Conservation (phyloP, 805 yeast species). For the Candida parachauliodes region DNA sequence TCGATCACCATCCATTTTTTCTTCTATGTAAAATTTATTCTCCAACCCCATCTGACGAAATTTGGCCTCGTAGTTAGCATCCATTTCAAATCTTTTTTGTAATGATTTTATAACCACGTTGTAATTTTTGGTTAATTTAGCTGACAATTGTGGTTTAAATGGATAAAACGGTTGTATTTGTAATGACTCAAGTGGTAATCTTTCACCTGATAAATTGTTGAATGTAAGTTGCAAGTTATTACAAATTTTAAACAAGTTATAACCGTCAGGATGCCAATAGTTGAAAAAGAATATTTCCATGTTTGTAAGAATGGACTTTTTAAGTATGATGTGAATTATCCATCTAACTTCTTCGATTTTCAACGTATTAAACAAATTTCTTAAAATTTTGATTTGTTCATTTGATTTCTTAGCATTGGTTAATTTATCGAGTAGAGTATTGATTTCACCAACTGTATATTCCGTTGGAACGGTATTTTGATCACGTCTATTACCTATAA, state of each 20-base stretch:
- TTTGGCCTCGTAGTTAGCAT: constrained; percentile 14
- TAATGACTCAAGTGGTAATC: constrained; percentile 41
- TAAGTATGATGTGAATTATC: constrained; percentile 64
- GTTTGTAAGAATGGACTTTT: constrained; percentile 55
- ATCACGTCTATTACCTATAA: constrained; percentile 54
- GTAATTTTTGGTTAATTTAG: constrained; percentile 46
- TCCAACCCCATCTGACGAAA: constrained; percentile 15
- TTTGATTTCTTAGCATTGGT: constrained; percentile 20
- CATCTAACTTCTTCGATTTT: constrained; percentile 62
- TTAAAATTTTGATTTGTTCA: constrained; percentile 43
- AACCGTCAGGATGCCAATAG: constrained; percentile 79
- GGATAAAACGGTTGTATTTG: constrained; percentile 46
- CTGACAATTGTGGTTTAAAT: constrained; percentile 76
- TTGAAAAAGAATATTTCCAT: constrained; percentile 56
- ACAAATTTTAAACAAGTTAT: constrained; percentile 59
- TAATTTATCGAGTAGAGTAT: constrained; percentile 26
- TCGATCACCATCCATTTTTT: constrained; percentile 92
- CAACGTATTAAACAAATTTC: constrained; percentile 50
- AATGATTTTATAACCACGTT: constrained; percentile 47
- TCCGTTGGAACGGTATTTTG: constrained; percentile 15
- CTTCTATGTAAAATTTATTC: constrained; percentile 65
- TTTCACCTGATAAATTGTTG: constrained; percentile 41
- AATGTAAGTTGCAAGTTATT: constrained; percentile 61
- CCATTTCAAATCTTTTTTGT: constrained; percentile 25
- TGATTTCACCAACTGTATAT: constrained; percentile 27